A percentile compares a stretch with the other conserved stretches of the same genome.
phyloP scores from a whole-genome alignment of 768 basidiomycete species.

The Daedalea quercina region DNA sequence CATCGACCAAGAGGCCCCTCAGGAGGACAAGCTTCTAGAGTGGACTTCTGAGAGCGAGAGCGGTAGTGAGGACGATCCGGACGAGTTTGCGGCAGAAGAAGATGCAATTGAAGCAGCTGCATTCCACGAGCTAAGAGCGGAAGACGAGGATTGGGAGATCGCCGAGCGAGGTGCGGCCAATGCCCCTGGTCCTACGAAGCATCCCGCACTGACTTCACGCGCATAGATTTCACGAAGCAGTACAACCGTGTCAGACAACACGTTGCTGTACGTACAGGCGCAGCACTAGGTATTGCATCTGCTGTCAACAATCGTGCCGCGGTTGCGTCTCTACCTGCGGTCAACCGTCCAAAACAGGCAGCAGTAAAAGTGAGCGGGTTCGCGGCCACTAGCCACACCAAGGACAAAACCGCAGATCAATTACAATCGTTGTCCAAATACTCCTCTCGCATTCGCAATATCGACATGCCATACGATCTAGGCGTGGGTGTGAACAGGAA shows the following conservation, averaged over 20 bases:
- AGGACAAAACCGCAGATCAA: conserved; percentile 64
- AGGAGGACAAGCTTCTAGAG: conserved; percentile 12
- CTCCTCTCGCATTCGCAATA: conserved; percentile 64
- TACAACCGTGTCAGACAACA: conserved; percentile 94
- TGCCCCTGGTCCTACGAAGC: neutral
- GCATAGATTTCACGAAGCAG: conserved; percentile 93
- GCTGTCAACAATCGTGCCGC: conserved; percentile 40
- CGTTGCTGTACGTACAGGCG: conserved; percentile 74
- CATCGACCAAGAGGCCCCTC: conserved; percentile 22
- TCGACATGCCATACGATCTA: conserved; percentile 65
- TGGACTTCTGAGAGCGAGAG: conserved; percentile 17
- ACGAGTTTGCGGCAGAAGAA: conserved; percentile 30
- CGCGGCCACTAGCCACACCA: conserved; percentile 24
- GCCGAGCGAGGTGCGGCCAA: conserved; percentile 65
- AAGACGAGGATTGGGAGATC: conserved; percentile 88
- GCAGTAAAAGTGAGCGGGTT: conserved; percentile 12
- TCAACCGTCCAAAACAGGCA: conserved; percentile 55
- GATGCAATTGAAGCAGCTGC: conserved; percentile 32
- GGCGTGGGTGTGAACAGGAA: conserved; percentile 85
- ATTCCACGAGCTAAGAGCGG: conserved; percentile 50
- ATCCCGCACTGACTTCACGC: conserved; percentile 3
- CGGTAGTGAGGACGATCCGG: conserved; percentile 30
- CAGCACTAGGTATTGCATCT: conserved; percentile 52
- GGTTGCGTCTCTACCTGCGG: conserved; percentile 60
- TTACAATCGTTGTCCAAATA: conserved; percentile 71